Percentiles rank a stretch among this genome's conserved stretches.
Evolutionary conservation across 306 rosid species (phyloP).

Genomic region (Lagenaria siceraria): DNA sequence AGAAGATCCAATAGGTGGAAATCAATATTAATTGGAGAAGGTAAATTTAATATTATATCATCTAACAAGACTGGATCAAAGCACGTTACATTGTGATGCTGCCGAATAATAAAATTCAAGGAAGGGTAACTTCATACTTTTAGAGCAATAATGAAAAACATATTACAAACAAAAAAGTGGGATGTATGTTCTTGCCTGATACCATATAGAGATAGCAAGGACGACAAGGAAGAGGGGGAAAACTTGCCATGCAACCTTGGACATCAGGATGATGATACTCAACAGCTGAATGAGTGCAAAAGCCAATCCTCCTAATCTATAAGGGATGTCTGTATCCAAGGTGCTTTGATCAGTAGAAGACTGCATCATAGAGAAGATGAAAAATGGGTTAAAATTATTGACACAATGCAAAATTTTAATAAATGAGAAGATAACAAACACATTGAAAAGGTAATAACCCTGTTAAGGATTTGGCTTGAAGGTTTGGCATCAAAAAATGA

Average conservation of each 20-base stretch:
- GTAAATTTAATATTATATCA: too few species aligned
- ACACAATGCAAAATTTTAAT: not conserved
- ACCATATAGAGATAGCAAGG: conserved; percentile 58
- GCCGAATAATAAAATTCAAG: not conserved
- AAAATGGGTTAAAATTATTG: not conserved
- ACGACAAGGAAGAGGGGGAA: conserved; percentile 49
- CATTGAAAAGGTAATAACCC: conserved; percentile 34
- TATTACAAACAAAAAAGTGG: not conserved
- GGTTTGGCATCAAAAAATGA: conserved; percentile 77
- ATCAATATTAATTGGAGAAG: too few species aligned
- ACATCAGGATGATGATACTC: conserved; percentile 62
- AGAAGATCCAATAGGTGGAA: too few species aligned
- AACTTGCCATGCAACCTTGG: conserved; percentile 74
- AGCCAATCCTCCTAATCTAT: conserved; percentile 74
- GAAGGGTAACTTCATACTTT: not conserved
- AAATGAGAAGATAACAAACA: not conserved
- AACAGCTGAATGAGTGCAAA: conserved; percentile 76
- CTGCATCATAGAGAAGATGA: conserved; percentile 24
- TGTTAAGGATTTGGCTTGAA: conserved; percentile 69
- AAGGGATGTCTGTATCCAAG: conserved; percentile 70
- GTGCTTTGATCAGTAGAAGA: conserved; percentile 86
- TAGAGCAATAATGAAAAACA: not conserved
- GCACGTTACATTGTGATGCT: not conserved
- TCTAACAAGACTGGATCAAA: not conserved
- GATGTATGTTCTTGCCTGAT: conserved; percentile 38